Evolutionary conservation across 179 eudicot genomes (phyloP).

Genomic region (Pouteria campechiana): DNA sequence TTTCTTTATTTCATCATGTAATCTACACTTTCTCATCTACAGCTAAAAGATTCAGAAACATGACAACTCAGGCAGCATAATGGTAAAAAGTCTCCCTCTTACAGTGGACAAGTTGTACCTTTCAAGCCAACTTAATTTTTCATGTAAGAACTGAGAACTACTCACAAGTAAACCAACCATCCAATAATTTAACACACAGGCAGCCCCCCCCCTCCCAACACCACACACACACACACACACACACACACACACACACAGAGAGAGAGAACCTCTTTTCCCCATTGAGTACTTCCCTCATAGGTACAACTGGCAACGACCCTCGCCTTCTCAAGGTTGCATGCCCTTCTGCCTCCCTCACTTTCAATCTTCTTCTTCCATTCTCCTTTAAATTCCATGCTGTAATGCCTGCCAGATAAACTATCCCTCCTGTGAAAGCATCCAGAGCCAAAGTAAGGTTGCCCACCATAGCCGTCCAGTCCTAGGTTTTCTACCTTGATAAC

Average conservation of each 20-base stretch:
- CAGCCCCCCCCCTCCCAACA: too few relatives aligned
- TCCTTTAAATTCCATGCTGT: slow-evolving; percentile 14
- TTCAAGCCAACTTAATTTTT: too few relatives aligned
- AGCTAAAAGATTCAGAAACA: too few relatives aligned
- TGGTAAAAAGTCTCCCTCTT: too few relatives aligned
- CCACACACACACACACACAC: too few relatives aligned
- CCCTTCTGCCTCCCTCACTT: slow-evolving; percentile 6
- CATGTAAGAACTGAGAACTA: too few relatives aligned
- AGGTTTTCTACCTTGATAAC: slow-evolving; percentile 50
- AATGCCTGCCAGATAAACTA: slow-evolving; percentile 41
- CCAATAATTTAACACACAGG: too few relatives aligned
- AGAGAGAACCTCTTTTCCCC: slow-evolving; percentile 66
- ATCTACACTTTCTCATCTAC: too few relatives aligned
- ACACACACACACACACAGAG: slow-evolving; percentile 1
- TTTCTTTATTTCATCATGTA: too few relatives aligned
- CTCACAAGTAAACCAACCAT: too few relatives aligned
- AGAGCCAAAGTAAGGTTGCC: slow-evolving; percentile 63
- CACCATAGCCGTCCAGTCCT: slow-evolving; percentile 71
- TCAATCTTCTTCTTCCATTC: slow-evolving; percentile 21
- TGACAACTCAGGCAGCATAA: too few relatives aligned
- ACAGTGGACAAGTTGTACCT: too few relatives aligned
- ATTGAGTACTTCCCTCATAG: slow-evolving; percentile 53
- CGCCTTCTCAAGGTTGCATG: slow-evolving; percentile 33
- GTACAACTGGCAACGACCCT: slow-evolving; percentile 43
- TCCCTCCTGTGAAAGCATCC: slow-evolving; percentile 87